Base-by-base conservation (phyloP, 2,329 filamentous ascomycete species). In the Verticillium klebahnii region DNA sequence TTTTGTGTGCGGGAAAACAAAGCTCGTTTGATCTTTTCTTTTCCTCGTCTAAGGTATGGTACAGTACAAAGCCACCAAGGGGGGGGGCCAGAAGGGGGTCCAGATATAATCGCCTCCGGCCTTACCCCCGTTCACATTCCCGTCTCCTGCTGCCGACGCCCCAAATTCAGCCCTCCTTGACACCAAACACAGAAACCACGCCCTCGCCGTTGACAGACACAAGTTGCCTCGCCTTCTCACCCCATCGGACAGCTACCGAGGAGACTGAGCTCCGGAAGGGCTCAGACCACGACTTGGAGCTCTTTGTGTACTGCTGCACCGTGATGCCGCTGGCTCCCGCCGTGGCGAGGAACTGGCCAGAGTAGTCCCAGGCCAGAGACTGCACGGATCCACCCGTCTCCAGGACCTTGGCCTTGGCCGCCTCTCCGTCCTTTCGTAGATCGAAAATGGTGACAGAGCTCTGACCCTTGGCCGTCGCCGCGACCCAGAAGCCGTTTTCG, bases 401-500 rank as follows among this genome's bases (percentile, higher is more conserved):
- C 50, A 99, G 81, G n/a, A 90, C 86, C 82, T 96, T 96, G 72
- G 89, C 88, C 69, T 88, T 85, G 5, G 89, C 88, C 19, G 90
- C 89, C 67, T 92, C 93, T 64, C 94, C 90, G 68, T 97, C 88
- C 77, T 96, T 97, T 69, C 95, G 89, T 64, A 99, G 82, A 75
- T 98, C 94, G 82, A 96, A 98, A 60, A 98, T 87, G 11, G 91
- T 91, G 40, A 97, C 89, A 29, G 83, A 89, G 25, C 87, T 90
- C 66, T 93, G 91, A 34, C 87, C 88, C 74, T 92, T 88, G 62
- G 89, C 87, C 8, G 89, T 89, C 5, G 92, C 90, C 1, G 94
- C 94, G 66, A 99, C 88, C 92, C 93, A 98, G 69, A 91, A 97
- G 29, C 95, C 95, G 69, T 99, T 99, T 75, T 99, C 95, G 0